A percentile compares a stretch with the other conserved stretches of the same genome.
Conservation (phyloP, 768 basidiomycete species). For the Termitomyces sp. region DNA sequence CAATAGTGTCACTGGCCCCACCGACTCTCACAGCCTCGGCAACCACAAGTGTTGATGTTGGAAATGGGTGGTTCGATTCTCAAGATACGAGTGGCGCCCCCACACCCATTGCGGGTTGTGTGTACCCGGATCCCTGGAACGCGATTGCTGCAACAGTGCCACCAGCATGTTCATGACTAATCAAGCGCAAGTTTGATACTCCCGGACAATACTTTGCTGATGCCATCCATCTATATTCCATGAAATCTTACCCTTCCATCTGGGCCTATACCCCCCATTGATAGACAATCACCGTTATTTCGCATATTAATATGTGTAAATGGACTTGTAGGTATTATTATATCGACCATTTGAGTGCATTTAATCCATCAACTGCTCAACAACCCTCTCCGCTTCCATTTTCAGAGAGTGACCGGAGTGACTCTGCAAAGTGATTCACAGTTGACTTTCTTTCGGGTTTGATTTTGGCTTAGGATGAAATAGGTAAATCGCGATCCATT, state of each 20-base stretch:
- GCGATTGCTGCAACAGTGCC: conserved; percentile 29
- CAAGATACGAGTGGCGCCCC: conserved; percentile 42
- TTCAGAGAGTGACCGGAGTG: not conserved
- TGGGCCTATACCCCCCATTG: not conserved
- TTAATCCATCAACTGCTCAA: not conserved
- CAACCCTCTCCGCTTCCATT: not conserved
- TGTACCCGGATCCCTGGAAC: conserved; percentile 46
- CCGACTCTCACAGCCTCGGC: conserved; percentile 31
- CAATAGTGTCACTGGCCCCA: conserved; percentile 49
- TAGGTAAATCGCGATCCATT: too few relatives aligned
- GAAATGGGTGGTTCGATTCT: conserved; percentile 53
- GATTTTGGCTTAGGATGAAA: not conserved
- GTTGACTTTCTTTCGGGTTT: not conserved
- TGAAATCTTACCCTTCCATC: not conserved
- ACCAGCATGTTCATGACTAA: conserved; percentile 14
- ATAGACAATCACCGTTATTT: not conserved
- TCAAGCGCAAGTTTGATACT: not conserved
- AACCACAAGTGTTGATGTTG: conserved; percentile 34
- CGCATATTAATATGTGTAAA: not conserved
- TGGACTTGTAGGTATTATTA: not conserved
- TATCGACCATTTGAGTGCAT: not conserved
- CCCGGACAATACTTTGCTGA: conserved; percentile 2
- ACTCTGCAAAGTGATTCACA: not conserved
- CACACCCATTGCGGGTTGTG: conserved; percentile 47
- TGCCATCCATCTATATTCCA: not conserved